Evolutionary conservation across 1,284 basidiomycete species (phyloP).

Genomic region (Cronartium ribicola): DNA sequence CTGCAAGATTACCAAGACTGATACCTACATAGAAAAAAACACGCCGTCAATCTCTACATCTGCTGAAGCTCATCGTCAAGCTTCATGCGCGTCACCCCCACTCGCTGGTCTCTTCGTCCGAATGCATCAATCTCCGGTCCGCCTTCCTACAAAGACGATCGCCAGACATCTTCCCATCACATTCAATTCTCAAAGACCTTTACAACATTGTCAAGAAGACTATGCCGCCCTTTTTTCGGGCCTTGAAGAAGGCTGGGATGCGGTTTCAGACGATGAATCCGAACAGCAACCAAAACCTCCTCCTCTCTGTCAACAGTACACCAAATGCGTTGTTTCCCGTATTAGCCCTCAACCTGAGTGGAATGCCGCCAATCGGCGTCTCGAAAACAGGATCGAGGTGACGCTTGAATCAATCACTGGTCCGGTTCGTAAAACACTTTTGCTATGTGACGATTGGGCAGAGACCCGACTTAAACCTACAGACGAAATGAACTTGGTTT

Average conservation of each 20-base stretch:
- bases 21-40: too few relatives aligned
- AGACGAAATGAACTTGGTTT: slow-evolving; percentile 28
- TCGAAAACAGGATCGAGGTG: slow-evolving; percentile 31
- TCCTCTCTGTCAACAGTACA: slow-evolving; percentile 12
- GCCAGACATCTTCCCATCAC: too few relatives aligned
- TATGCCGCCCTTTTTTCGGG: slow-evolving; percentile 1
- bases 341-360: slow-evolving; percentile 2
- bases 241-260: slow-evolving; percentile 15
- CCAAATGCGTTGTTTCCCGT: slow-evolving; percentile 7
- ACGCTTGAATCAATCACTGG: background rate
- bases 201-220: slow-evolving; percentile 1
- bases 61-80: too few relatives aligned
- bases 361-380: slow-evolving; percentile 24
- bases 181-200: too few relatives aligned
- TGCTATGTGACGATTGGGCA: slow-evolving; percentile 37
- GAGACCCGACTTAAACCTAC: slow-evolving; percentile 16
- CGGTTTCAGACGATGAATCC: background rate
- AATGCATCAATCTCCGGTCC: too few relatives aligned
- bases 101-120: too few relatives aligned
- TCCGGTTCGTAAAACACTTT: background rate
- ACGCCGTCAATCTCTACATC: too few relatives aligned
- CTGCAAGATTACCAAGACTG: too few relatives aligned
- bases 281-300: background rate
- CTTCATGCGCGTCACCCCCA: too few relatives aligned
- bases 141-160: too few relatives aligned